These are phyloP conservation scores for Ricinus communis DNA, from an alignment of 345 rosid species.

Conservation along the genomic window DNA sequence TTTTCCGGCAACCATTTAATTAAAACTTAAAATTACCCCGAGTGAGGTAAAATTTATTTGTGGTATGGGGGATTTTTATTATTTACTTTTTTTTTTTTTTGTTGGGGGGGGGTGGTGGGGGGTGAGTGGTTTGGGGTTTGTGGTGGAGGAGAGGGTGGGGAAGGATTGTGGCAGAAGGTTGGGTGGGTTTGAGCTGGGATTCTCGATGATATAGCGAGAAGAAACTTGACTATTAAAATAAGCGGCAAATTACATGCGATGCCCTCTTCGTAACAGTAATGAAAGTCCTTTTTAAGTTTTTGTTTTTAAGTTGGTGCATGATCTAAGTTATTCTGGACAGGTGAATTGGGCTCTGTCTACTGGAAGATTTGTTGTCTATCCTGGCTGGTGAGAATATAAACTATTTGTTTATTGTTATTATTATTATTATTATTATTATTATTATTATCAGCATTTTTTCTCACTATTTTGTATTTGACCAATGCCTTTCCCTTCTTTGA, in stretches of 20 bases:
- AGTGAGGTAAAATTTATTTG: too few relatives aligned
- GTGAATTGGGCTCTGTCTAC: constrained; percentile 87
- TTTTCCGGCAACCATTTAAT: not conserved
- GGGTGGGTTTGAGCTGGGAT: not conserved
- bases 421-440: not conserved
- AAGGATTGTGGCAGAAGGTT: too few relatives aligned
- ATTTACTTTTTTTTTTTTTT: too few relatives aligned
- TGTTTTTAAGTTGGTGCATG: constrained; percentile 9
- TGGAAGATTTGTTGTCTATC: constrained; percentile 87
- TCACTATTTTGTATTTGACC: constrained; percentile 4
- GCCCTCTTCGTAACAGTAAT: not conserved
- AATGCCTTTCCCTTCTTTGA: constrained; percentile 10
- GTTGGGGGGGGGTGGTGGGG: too few relatives aligned
- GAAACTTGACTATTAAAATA: too few relatives aligned
- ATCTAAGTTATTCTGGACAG: constrained; percentile 45
- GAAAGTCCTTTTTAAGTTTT: not conserved
- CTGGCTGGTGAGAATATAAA: constrained; percentile 75
- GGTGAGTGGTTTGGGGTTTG: too few relatives aligned
- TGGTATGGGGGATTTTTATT: too few relatives aligned
- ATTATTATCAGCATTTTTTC: not conserved
- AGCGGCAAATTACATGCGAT: too few relatives aligned
- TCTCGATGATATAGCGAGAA: not conserved
- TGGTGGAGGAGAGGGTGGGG: too few relatives aligned
- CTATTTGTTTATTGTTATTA: not conserved
- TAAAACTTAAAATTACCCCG: not conserved